Base-by-base conservation (phyloP, 2,329 filamentous ascomycete genomes). In the Venturia pyrina region DNA sequence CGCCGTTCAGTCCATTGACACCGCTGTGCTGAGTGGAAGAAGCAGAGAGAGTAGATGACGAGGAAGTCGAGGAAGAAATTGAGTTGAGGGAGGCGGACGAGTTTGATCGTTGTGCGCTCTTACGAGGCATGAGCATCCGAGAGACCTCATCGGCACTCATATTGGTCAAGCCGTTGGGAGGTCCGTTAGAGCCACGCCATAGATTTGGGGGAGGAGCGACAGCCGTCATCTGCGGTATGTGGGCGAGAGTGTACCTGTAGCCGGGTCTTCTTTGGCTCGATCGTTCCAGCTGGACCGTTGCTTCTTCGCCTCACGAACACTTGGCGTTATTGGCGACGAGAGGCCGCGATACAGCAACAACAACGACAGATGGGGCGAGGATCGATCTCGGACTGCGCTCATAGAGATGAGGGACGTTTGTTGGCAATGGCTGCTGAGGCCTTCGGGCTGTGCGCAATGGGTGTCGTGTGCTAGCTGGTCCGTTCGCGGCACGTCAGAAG, bases 81-180 rank as follows among this genome's bases (percentile, higher is more conserved):
- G 85, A 87, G 66, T 81, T 79, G 69, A 96, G 82, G 59, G 93
- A 96, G 4, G 92, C 96, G 67, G 91, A 95, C 44, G 93, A 98
- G 81, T 91, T 96, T 73, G 89, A 89, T 75, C 93, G 87, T 76
- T 93, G 90, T 68, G 91, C 83, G 74, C 84, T 87, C 80, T 96
- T 97, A 72, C 92, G 90, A 73, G 91, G 90, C 84, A 90, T 88
- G 76, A 96, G 91, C 85, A 96, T 93, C 77, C 89, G 88, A 79
- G 89, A 87, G 70, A 89, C 86, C 78, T 96, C 91, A 80, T 96
- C 91, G 75, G 87, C 80, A 79, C 89, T 90, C 86, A 91, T 90
- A 74, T 88, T 83, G 74, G 88, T 83, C 72, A 85, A 79, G 75
- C 82, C 82, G 79, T 83, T 86, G 78, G 83, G 80, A 74, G 80